phyloP scores from a whole-genome alignment of 2,329 filamentous ascomycete species.

The Chalaropsis thielavioides region DNA sequence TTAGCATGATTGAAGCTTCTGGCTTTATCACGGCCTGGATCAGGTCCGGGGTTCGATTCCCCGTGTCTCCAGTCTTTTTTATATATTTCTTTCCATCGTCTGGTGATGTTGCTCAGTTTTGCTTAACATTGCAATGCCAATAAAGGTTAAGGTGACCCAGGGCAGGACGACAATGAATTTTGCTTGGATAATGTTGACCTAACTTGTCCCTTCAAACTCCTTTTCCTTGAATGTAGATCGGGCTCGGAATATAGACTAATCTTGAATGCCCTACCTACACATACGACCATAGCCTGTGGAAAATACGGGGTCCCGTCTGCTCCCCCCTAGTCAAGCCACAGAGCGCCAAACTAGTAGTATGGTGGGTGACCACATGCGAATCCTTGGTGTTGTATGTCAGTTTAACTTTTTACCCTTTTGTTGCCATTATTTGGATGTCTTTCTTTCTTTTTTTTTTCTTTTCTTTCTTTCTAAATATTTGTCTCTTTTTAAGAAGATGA shows the following conservation, averaged over 20 bases:
- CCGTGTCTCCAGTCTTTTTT: conserved; percentile 16
- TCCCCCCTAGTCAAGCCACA: conserved; percentile 11
- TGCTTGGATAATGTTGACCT: too few species aligned
- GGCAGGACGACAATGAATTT: too few species aligned
- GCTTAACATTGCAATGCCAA: too few species aligned
- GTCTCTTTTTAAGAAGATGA: too few species aligned
- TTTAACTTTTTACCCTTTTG: too few species aligned
- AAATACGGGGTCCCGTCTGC: conserved; percentile 15
- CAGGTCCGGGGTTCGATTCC: conserved; percentile 18
- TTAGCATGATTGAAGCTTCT: conserved; percentile 8
- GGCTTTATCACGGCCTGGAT: conserved; percentile 3
- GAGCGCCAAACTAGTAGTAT: conserved; percentile 14
- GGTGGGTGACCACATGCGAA: conserved; percentile 16
- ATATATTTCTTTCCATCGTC: not conserved
- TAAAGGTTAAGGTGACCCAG: too few species aligned
- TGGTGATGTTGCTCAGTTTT: not conserved
- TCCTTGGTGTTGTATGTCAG: conserved; percentile 8
- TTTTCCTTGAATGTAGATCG: too few species aligned
- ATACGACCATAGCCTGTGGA: conserved; percentile 18
- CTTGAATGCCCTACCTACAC: not conserved
- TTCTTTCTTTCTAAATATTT: too few species aligned
- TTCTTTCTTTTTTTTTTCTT: not conserved
- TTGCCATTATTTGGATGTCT: not conserved
- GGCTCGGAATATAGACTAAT: too few species aligned
- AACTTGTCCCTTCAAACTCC: too few species aligned